phyloP scores from a whole-genome alignment of 1,284 basidiomycete species.

The Lignosus rhinocerotis region DNA sequence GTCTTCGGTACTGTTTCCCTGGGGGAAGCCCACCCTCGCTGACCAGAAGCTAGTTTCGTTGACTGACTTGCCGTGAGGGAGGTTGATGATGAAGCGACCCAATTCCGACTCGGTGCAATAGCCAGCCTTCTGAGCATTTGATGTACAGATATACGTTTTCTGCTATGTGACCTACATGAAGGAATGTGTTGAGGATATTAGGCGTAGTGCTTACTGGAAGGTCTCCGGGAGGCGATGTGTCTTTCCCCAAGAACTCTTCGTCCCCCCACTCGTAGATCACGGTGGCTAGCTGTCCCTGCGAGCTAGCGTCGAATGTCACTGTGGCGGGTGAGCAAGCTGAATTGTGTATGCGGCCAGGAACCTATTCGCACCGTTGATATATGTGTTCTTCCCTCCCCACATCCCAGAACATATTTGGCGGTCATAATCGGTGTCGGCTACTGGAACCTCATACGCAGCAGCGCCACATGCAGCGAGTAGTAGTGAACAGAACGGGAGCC shows the following conservation, averaged over 20 bases:
- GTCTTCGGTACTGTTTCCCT: constrained; percentile 10
- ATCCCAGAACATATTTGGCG: constrained; percentile 95
- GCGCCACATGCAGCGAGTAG: constrained; percentile 27
- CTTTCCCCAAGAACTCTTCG: constrained; percentile 79
- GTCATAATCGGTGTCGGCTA: constrained; percentile 75
- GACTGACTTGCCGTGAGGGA: constrained; percentile 58
- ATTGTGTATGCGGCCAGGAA: background rate
- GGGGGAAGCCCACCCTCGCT: constrained; percentile 60
- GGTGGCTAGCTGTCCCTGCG: constrained; percentile 89
- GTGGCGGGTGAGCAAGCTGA: constrained; percentile 14
- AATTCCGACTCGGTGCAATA: constrained; percentile 72
- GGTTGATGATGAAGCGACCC: constrained; percentile 83
- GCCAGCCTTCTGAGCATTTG: constrained; percentile 66
- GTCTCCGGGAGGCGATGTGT: constrained; percentile 59
- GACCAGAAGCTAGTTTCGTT: constrained; percentile 82
- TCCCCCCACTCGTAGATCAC: constrained; percentile 97
- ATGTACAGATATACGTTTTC: constrained; percentile 93
- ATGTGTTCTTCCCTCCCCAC: constrained; percentile 81
- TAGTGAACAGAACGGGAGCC: constrained; percentile 26
- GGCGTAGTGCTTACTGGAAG: constrained; percentile 59
- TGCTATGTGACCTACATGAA: constrained; percentile 42
- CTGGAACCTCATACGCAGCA: constrained; percentile 60
- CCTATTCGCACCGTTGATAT: constrained; percentile 75
- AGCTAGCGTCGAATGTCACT: constrained; percentile 84
- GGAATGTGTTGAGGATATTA: background rate